These are phyloP conservation scores for Penicillium bialowiezense DNA, from an alignment of 495 filamentous ascomycete species.

Conservation along the genomic window DNA sequence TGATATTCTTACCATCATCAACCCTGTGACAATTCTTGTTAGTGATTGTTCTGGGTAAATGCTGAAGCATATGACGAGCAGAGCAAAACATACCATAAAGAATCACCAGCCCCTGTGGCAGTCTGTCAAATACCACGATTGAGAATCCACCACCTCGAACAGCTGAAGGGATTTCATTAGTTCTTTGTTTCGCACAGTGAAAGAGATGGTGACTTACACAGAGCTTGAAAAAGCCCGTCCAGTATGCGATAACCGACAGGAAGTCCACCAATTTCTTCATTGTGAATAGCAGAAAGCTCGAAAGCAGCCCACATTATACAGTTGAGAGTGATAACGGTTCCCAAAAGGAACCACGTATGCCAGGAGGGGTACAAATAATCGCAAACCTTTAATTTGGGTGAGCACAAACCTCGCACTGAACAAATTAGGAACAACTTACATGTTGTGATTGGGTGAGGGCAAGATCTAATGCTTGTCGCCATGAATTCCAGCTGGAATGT, in stretches of 20 bases:
- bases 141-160: conserved; percentile 81
- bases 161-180: conserved; percentile 33
- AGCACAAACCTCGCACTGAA: neutral
- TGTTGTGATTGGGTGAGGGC: conserved; percentile 70
- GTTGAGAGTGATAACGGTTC: conserved; percentile 68
- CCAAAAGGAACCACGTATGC: conserved; percentile 75
- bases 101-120: conserved; percentile 70
- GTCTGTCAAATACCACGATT: conserved; percentile 63
- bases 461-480: conserved; percentile 64
- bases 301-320: conserved; percentile 77
- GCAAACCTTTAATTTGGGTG: conserved; percentile 42
- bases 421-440: conserved; percentile 31
- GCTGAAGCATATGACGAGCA: neutral
- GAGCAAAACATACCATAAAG: conserved; percentile 50
- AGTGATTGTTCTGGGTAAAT: neutral
- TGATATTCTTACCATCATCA: conserved; percentile 65
- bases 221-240: conserved; percentile 79
- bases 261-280: conserved; percentile 53
- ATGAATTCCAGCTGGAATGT: conserved; percentile 36
- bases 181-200: neutral
- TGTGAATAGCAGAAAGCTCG: conserved; percentile 71
- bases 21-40: conserved; percentile 31
- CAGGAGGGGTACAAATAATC: conserved; percentile 72
- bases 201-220: conserved; percentile 29
- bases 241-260: conserved; percentile 57